A percentile compares a stretch with the other conserved stretches of the same genome.
Conservation (phyloP, 352 stramenopile species). For the Globisporangium emineosum region DNA sequence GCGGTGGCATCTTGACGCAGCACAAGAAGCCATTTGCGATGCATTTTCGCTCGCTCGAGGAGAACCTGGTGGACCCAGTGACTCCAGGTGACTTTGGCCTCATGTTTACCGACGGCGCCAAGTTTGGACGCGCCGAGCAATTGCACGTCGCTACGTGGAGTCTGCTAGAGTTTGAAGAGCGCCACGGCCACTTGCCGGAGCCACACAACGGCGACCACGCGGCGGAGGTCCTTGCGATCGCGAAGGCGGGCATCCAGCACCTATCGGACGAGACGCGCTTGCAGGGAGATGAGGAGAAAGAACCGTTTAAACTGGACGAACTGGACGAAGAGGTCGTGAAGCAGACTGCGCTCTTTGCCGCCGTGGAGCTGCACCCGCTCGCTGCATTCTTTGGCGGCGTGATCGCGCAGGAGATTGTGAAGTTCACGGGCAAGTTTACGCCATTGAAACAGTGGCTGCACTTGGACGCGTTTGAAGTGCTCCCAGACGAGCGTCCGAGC, state of each 20-base stretch:
- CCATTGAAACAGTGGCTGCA: constrained; percentile 85
- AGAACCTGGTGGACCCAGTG: constrained; percentile 63
- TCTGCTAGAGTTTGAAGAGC: constrained; percentile 76
- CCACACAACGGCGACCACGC: constrained; percentile 65
- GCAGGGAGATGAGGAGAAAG: constrained; percentile 26
- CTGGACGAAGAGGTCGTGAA: constrained; percentile 66
- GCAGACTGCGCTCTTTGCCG: constrained; percentile 51
- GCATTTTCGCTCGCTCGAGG: constrained; percentile 74
- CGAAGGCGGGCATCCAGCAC: constrained; percentile 62
- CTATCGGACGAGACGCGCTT: constrained; percentile 52
- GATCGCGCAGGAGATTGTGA: constrained; percentile 84
- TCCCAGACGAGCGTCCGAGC: constrained; percentile 55
- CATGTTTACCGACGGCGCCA: constrained; percentile 86
- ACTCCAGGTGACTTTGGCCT: constrained; percentile 69
- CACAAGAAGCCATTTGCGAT: constrained; percentile 81
- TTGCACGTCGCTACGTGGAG: constrained; percentile 76
- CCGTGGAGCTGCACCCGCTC: constrained; percentile 76
- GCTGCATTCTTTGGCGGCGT: constrained; percentile 81
- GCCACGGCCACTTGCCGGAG: constrained; percentile 54
- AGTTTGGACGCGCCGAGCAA: constrained; percentile 84
- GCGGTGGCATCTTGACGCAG: constrained; percentile 77
- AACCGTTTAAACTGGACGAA: constrained; percentile 64
- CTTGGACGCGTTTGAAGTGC: constrained; percentile 78
- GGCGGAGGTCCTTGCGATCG: constrained; percentile 64
- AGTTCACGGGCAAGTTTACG: constrained; percentile 87